A percentile compares a stretch with the other conserved stretches of the same genome.
Conservation (phyloP, 148 eudicot species). For the Rhododendron molle region DNA sequence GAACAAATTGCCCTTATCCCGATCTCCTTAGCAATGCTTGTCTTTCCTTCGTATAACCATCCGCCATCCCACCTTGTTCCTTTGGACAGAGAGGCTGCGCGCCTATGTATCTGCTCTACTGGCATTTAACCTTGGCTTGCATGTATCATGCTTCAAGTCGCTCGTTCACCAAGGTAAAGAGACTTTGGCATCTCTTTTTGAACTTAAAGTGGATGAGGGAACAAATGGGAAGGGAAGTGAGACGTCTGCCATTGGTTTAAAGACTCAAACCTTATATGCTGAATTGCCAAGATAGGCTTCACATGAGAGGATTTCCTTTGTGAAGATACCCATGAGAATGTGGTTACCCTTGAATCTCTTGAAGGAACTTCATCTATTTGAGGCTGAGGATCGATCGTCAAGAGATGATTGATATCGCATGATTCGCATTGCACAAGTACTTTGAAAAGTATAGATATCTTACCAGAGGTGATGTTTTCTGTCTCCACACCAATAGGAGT, state of each 20-base stretch:
- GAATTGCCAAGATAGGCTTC: conserved; percentile 75
- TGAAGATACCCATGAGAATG: conserved; percentile 74
- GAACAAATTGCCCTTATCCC: conserved; percentile 17
- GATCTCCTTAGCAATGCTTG: conserved; percentile 35
- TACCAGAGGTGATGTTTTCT: conserved; percentile 68
- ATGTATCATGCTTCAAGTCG: conserved; percentile 67
- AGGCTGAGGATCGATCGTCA: conserved; percentile 84
- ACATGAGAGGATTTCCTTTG: conserved; percentile 78
- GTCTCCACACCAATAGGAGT: conserved; percentile 69
- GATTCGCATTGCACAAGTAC: conserved; percentile 69
- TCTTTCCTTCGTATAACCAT: conserved; percentile 56
- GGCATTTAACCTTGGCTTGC: conserved; percentile 77
- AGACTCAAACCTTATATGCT: conserved; percentile 53
- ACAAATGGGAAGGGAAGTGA: conserved; percentile 25
- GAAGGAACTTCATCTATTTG: conserved; percentile 63
- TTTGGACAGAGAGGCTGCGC: conserved; percentile 39
- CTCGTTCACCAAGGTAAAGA: conserved; percentile 68
- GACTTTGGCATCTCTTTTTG: conserved; percentile 59
- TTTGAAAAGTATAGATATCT: conserved; percentile 78
- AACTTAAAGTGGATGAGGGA: conserved; percentile 26
- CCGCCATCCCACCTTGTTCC: conserved; percentile 19
- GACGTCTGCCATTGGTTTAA: conserved; percentile 34
- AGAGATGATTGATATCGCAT: conserved; percentile 73
- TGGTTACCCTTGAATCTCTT: conserved; percentile 70
- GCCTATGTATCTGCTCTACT: conserved; percentile 71